Base-by-base conservation (phyloP, 2,329 filamentous ascomycete species). In the Leptographium procerum region DNA sequence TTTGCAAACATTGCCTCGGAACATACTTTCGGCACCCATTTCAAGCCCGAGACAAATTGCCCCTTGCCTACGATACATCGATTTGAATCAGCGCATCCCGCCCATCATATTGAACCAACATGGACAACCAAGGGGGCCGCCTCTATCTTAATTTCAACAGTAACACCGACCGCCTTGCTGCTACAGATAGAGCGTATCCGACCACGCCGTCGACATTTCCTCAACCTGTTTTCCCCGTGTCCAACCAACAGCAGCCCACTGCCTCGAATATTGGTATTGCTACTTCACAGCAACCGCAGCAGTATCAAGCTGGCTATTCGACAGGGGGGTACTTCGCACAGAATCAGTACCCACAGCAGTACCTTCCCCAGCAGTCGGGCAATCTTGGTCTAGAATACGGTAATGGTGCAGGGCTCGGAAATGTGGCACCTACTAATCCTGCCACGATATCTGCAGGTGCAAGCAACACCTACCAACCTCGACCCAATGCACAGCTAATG, bases 121-220 rank as follows among this genome's bases (percentile, higher is more conserved):
- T 83, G 78, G 77, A 79, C 66, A 70, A 73, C 65, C 76, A 76
- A 72, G 84, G 84, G 67, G 82, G 82, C 64, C 80, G 82, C 60
- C 78, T 87, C 58, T 79, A 82, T 68, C 79, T 88, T 68, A 87
- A 87, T 72, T 82, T 85, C 65, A 79, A 77, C 69, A 43, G 40
- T 43, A 85, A 81, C 72, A 81, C 83, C 71, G 82, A 85, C 66
- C 83, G 84, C 67, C 80, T 84, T 60, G 76, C 78, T 61, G 73
- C 82, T 67, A 80, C 78, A 70, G 86, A 87, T 70, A 80, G 86
- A 69, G 78, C 84, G 64, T 91, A 89, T 78, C 88, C 87, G 65
- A 91, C 92, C 57, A 96, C 92, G 11, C 92, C 92, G 56, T 96
- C 92, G 64, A 96, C 91, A 60, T 97, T 97, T 69, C 92, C 92